Percentiles rank a stretch among this genome's conserved stretches.
Conservation (phyloP, 352 stramenopile species). For the Pythium brachiatum region DNA sequence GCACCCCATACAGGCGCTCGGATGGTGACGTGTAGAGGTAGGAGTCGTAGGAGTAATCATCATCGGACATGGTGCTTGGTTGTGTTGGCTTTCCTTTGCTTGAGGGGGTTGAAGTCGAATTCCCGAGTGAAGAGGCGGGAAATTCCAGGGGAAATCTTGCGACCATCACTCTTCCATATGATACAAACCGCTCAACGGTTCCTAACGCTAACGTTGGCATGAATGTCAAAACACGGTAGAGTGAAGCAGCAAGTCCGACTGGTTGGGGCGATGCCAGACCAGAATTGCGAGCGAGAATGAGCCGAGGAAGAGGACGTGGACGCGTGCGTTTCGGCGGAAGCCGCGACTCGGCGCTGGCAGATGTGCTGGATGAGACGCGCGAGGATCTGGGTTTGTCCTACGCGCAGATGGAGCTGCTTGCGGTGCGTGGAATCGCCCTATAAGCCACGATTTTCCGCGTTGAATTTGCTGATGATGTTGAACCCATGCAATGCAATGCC, state of each 20-base stretch:
- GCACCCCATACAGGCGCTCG: too few relatives aligned
- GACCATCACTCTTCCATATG: neutral
- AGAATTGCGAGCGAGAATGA: slow-evolving; percentile 33
- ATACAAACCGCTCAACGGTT: neutral
- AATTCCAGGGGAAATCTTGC: neutral
- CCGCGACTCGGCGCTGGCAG: slow-evolving; percentile 57
- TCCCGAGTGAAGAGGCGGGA: neutral
- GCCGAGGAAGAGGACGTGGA: slow-evolving; percentile 55
- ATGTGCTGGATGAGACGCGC: slow-evolving; percentile 70
- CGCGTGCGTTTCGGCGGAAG: slow-evolving; percentile 75
- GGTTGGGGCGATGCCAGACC: slow-evolving; percentile 7
- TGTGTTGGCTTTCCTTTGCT: neutral
- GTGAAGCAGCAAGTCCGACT: neutral
- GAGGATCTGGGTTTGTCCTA: slow-evolving; percentile 68
- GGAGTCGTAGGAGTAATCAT: too few relatives aligned
- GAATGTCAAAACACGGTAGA: slow-evolving; percentile 9
- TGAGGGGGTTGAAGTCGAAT: neutral
- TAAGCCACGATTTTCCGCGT: neutral
- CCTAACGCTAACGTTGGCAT: neutral
- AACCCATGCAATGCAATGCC: neutral
- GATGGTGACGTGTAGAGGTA: too few relatives aligned
- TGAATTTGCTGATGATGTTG: neutral
- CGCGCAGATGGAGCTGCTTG: slow-evolving; percentile 65
- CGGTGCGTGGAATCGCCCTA: slow-evolving; percentile 32
- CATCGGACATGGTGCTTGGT: neutral